A percentile compares a stretch with the other conserved stretches of the same genome.
Conservation (phyloP, 2,329 filamentous ascomycete species). For the Cladosporium sphaerospermum region DNA sequence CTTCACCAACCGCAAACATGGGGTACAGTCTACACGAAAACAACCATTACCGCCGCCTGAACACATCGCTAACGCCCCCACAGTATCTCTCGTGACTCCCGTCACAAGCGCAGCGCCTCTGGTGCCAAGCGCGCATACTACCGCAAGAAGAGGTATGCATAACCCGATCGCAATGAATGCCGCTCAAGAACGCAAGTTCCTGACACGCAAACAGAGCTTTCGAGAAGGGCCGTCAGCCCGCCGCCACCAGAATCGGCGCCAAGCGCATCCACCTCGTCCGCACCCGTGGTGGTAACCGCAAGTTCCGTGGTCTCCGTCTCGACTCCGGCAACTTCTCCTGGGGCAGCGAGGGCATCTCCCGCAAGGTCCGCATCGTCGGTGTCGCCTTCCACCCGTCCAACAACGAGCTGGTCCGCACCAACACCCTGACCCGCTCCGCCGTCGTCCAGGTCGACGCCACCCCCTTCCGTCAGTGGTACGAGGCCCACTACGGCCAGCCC, state of each 20-base stretch:
- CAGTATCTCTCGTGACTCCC: constrained; percentile 98
- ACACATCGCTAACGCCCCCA: constrained; percentile 31
- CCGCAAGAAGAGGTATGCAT: constrained; percentile 55
- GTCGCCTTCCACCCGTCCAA: constrained; percentile 99
- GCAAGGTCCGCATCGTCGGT: constrained; percentile 98
- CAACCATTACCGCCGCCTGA: constrained; percentile 7
- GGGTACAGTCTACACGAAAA: constrained; percentile 37
- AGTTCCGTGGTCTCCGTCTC: constrained; percentile 98
- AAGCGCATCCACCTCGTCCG: constrained; percentile 97
- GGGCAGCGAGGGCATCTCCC: constrained; percentile 95
- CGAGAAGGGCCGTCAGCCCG: constrained; percentile 98
- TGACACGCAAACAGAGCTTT: constrained; percentile 77
- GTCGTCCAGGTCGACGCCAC: constrained; percentile 98
- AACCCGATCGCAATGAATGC: constrained; percentile 42
- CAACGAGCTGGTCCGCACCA: constrained; percentile 99
- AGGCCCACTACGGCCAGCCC: constrained; percentile 94
- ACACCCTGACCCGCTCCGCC: constrained; percentile 98
- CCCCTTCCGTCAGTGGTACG: constrained; percentile 99
- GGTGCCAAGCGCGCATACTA: constrained; percentile 75
- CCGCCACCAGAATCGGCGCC: constrained; percentile 97
- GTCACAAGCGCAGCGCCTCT: constrained; percentile 99
- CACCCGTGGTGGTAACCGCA: constrained; percentile 97
- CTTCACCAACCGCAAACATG: constrained; percentile 47
- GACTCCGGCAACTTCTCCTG: constrained; percentile 99
- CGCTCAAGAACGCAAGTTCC: constrained; percentile 14